Base-by-base conservation (phyloP, 2,329 filamentous ascomycete genomes). In the Fusarium multiceps region DNA sequence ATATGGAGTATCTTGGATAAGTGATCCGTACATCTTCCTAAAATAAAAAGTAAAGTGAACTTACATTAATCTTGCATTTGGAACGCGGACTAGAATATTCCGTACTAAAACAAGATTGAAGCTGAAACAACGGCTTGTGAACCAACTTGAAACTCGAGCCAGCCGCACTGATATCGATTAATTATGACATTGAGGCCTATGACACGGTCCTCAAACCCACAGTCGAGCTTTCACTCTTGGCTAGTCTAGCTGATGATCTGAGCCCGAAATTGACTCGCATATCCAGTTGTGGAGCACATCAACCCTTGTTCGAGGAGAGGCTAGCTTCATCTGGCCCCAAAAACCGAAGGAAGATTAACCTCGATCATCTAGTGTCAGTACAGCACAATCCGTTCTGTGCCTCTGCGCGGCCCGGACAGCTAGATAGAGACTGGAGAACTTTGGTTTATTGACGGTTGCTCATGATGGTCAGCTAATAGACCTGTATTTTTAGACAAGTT, bases 271-370 rank as follows among this genome's bases (percentile, higher is more conserved):
- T 63, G 34, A 51, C 49, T 40, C 49, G 18, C 49, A 51, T 51
- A 58, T 56, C 55, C 41, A 46, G 53, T 40, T 67, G 61, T 63
- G 58, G 60, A 56, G 55, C 55, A 27, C 55, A 55, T 55, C 53
- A 53, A 14, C 53, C 60, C 71, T 45, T 51, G 45, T 49, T 25
- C 27, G 40, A 20, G 45, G 32, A 41, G 55, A 51, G 56, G 40
- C 72, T 74, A 74, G 49, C 72, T 74, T 16, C 12, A 67, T 74
- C 32, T 53, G 61, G 68, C 37, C 20, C 37, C 27, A 50, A 69
- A 61, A 55, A 47, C 72, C 72, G 72, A 71, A 71, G 60, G 34
- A 63, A 47, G 60, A 66, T 69, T 56, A 49, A 62, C 55, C 50
- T 60, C 50, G 55, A 68, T 57, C 55, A 28, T 49, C 45, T 23